Evolutionary conservation across 2,329 filamentous ascomycete species (phyloP).

Genomic region (Fusarium torulosum): DNA sequence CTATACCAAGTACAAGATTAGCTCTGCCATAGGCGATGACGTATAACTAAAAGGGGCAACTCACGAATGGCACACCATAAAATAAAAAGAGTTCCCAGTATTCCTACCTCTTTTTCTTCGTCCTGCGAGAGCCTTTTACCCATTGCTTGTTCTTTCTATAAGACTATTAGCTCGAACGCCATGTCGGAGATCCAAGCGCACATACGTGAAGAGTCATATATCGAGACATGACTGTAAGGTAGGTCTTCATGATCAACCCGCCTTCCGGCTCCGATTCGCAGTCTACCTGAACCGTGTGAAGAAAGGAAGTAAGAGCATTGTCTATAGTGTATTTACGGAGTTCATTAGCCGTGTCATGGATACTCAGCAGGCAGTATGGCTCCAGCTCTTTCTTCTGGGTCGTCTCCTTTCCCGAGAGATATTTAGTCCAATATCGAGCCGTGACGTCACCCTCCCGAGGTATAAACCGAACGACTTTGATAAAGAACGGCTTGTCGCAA

Average conservation of each 20-base stretch:
- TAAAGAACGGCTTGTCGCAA: conserved; percentile 52
- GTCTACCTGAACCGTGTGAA: conserved; percentile 39
- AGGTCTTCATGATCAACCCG: conserved; percentile 42
- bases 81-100: conserved; percentile 58
- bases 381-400: conserved; percentile 52
- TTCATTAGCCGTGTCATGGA: conserved; percentile 51
- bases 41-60: conserved; percentile 37
- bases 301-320: conserved; percentile 48
- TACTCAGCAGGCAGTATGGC: conserved; percentile 57
- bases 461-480: conserved; percentile 59
- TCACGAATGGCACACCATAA: conserved; percentile 63
- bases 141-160: background rate
- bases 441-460: conserved; percentile 55
- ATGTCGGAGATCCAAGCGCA: background rate
- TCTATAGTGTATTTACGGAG: conserved; percentile 55
- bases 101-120: conserved; percentile 48
- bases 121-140: conserved; percentile 1
- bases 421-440: conserved; percentile 55
- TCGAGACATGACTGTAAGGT: conserved; percentile 36
- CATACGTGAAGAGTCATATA: conserved; percentile 44
- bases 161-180: background rate
- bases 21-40: background rate
- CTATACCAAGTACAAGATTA: conserved; percentile 45
- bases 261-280: background rate
- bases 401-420: conserved; percentile 39